phyloP scores from a whole-genome alignment of 108 stramenopile genomes.

The Stephanodiscus minutulus region DNA sequence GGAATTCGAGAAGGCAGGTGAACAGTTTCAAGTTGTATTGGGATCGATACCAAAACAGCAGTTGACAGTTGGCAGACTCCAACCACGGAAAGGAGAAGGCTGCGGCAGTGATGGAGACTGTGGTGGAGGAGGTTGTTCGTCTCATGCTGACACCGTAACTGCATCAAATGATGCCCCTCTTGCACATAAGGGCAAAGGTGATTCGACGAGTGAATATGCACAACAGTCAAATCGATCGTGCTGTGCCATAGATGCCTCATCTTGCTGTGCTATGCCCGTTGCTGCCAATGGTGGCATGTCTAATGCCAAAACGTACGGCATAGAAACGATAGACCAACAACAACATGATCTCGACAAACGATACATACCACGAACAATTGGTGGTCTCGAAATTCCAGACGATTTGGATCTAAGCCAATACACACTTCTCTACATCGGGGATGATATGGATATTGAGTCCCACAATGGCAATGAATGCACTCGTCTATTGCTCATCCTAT shows the following conservation, averaged over 20 bases:
- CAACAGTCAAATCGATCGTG: slow-evolving; percentile 9
- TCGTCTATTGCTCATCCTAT: slow-evolving; percentile 52
- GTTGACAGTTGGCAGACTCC: slow-evolving; percentile 8
- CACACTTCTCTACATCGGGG: slow-evolving; percentile 79
- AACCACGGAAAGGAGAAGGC: background rate
- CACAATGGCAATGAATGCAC: slow-evolving; percentile 27
- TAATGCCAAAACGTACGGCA: background rate
- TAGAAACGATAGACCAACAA: background rate
- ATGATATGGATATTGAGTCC: slow-evolving; percentile 48
- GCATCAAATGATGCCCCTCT: background rate
- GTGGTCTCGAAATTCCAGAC: slow-evolving; percentile 75
- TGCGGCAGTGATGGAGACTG: slow-evolving; percentile 9
- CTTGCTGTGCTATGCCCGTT: background rate
- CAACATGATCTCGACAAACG: slow-evolving; percentile 10
- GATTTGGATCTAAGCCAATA: slow-evolving; percentile 61
- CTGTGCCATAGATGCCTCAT: slow-evolving; percentile 12
- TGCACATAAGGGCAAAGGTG: background rate
- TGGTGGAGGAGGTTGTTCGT: slow-evolving; percentile 1
- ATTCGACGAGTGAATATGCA: background rate
- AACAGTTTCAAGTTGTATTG: slow-evolving; percentile 28
- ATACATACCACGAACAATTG: slow-evolving; percentile 56
- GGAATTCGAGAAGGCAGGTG: slow-evolving; percentile 27
- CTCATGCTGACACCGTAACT: background rate
- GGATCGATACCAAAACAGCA: slow-evolving; percentile 35
- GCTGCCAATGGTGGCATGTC: background rate